Conservation (phyloP, 805 yeast species). For the Nakazawaea ernobii region DNA sequence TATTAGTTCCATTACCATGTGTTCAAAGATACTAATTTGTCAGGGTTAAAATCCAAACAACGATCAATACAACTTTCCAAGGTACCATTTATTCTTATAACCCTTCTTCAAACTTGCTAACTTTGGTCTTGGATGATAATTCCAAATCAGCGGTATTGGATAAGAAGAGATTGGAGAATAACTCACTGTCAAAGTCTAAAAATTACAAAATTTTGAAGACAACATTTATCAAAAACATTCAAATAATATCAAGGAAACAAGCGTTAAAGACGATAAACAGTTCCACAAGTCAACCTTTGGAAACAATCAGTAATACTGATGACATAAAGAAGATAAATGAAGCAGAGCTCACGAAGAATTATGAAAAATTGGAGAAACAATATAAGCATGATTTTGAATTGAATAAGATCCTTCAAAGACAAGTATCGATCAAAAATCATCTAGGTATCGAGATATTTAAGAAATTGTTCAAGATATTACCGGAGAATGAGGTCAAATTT, state of each 20-base stretch:
- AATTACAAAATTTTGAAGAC: conserved; percentile 50
- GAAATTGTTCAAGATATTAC: conserved; percentile 22
- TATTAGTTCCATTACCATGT: too few species aligned
- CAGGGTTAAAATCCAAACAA: conserved; percentile 56
- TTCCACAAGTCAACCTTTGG: conserved; percentile 16
- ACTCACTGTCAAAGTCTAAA: conserved; percentile 14
- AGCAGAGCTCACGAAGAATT: conserved; percentile 14
- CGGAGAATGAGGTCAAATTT: conserved; percentile 28
- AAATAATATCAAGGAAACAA: conserved; percentile 36
- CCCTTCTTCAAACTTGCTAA: conserved; percentile 38
- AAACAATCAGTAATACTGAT: conserved; percentile 10
- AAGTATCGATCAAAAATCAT: conserved; percentile 14
- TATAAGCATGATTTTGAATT: conserved; percentile 19
- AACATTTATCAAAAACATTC: conserved; percentile 49
- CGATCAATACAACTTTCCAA: conserved; percentile 47
- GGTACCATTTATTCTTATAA: conserved; percentile 64
- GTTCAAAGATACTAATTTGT: conserved; percentile 1
- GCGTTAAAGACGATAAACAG: conserved; percentile 8
- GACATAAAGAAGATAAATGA: conserved; percentile 4
- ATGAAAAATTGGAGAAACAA: conserved; percentile 15
- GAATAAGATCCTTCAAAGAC: conserved; percentile 15
- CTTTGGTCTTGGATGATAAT: conserved; percentile 24
- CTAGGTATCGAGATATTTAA: conserved; percentile 24
- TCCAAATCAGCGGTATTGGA: conserved; percentile 17
- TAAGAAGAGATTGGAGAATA: conserved; percentile 3